Base-by-base conservation (phyloP, 2,329 filamentous ascomycete species). In the Phyllosticta paracitricarpa region DNA sequence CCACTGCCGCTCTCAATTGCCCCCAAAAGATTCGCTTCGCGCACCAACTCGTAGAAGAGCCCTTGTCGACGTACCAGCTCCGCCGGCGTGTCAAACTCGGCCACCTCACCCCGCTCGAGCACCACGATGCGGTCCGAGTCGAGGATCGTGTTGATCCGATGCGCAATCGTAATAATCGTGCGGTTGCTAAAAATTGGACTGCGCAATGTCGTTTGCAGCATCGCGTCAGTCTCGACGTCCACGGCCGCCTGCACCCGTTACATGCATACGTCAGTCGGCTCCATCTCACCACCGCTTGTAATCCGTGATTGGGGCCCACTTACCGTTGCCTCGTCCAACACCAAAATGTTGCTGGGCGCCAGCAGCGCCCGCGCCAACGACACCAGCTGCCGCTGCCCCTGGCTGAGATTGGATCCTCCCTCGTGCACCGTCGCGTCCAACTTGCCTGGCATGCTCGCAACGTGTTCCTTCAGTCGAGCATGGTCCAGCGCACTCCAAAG, bases 121-220 rank as follows among this genome's bases (percentile, higher is more conserved):
- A 99, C 94, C 40, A 99, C 87, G 64, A 99, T 94, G 57, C 92
- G 85, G 77, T 99, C 93, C 64, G 82, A 85, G 69, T 88, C 85
- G 14, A 99, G 82, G 69, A 99, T 97, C 10, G 94, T 99, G 78
- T 97, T 97, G 78, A 99, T 96, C 61, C 94, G 87, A 78, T 99
- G 94, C 26, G 94, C 94, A 69, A 99, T 96, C 0, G 94, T 99
- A 75, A 99, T 96, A 75, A 99, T 97, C 48, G 94, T 99, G 59
- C 91, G 86, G 75, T 97, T 91, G 64, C 87, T 82, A 77, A 99
- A 99, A 73, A 85, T 81, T 68, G 76, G 82, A 70, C 81, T 84
- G 61, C 84, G 80, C 56, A 87, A 72, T 22, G 84, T 87, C 40
- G 81, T 80, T 72, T 87, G 85, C 61, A 87, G 76, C 76, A 87